Evolutionary conservation across 2,329 filamentous ascomycete genomes (phyloP).

Genomic region (Macrophomina phaseolina): DNA sequence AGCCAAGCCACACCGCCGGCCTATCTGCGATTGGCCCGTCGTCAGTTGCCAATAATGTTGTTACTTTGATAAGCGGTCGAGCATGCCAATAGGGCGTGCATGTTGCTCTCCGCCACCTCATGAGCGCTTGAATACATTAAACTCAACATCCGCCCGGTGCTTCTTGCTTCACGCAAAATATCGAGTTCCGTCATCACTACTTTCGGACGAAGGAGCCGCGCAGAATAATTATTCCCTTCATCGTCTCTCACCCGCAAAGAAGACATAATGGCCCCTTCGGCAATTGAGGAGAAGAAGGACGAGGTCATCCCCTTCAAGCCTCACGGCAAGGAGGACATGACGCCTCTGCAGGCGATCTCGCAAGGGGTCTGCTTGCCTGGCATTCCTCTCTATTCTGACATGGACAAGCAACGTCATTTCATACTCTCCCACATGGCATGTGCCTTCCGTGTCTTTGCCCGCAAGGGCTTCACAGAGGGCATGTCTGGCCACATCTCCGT

Average conservation of each 20-base stretch:
- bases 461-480: conserved; percentile 70
- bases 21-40: conserved; percentile 17
- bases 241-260: background rate
- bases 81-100: conserved; percentile 14
- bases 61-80: conserved; percentile 13
- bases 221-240: background rate
- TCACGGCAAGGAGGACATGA: conserved; percentile 29
- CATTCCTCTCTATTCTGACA: conserved; percentile 62
- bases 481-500: conserved; percentile 73
- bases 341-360: conserved; percentile 49
- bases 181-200: background rate
- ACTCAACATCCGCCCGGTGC: background rate
- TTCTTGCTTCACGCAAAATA: background rate
- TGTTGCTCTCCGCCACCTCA: conserved; percentile 4
- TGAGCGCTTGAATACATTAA: background rate
- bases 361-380: conserved; percentile 56
- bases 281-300: conserved; percentile 21
- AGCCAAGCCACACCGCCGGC: conserved; percentile 21
- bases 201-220: background rate
- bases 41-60: background rate
- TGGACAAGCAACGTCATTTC: conserved; percentile 65
- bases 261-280: conserved; percentile 23
- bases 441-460: conserved; percentile 71
- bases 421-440: conserved; percentile 69
- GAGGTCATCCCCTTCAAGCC: conserved; percentile 11